phyloP scores from a whole-genome alignment of 2,329 filamentous ascomycete species.

The Penicillium sp. region DNA sequence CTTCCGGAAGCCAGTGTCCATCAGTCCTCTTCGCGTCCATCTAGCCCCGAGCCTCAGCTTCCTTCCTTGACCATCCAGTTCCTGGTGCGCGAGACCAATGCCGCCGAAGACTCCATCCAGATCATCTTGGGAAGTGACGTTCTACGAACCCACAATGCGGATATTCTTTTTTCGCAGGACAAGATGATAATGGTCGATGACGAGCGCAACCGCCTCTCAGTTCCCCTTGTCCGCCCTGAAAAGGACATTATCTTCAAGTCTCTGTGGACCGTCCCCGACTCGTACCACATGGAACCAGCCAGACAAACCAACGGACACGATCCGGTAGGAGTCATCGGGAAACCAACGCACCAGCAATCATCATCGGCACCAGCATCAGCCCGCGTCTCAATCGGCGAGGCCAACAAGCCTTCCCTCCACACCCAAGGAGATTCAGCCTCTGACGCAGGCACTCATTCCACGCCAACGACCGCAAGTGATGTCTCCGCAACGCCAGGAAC shows the following conservation, averaged over 20 bases:
- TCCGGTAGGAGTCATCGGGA: constrained; percentile 39
- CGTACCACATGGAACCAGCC: constrained; percentile 6
- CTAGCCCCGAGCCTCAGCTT: constrained; percentile 75
- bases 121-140: constrained; percentile 91
- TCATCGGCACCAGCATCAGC: constrained; percentile 32
- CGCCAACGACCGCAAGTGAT: constrained; percentile 34
- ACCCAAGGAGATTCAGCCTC: constrained; percentile 4
- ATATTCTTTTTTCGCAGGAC: constrained; percentile 90
- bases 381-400: constrained; percentile 28
- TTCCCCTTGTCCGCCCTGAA: constrained; percentile 91
- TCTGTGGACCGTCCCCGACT: constrained; percentile 63
- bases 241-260: constrained; percentile 80
- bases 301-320: constrained; percentile 27
- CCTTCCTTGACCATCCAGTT: constrained; percentile 82
- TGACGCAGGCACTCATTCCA: constrained; percentile 23
- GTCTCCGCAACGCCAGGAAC: constrained; percentile 29
- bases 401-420: constrained; percentile 23
- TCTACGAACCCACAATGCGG: constrained; percentile 82
- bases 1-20: constrained; percentile 89
- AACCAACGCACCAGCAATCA: constrained; percentile 31
- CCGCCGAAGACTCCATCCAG: constrained; percentile 66
- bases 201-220: constrained; percentile 81
- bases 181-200: constrained; percentile 85
- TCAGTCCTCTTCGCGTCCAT: constrained; percentile 69
- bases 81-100: constrained; percentile 64